These are phyloP conservation scores for Tolypocladium pustulatum DNA, from an alignment of 2,329 filamentous ascomycete species.

Conservation along the genomic window DNA sequence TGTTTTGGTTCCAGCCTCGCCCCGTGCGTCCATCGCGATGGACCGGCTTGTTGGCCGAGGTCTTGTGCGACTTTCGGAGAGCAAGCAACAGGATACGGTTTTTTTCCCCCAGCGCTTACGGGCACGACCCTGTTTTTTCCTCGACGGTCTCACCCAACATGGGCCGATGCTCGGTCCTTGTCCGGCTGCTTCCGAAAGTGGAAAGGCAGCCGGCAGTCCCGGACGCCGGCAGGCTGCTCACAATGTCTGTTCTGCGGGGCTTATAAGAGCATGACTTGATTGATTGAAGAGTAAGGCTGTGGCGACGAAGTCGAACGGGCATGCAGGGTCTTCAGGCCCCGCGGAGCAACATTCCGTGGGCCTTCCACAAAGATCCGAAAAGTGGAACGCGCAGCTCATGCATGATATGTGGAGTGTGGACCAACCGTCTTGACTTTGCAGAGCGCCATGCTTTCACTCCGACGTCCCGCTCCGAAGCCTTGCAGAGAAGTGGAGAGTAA, in stretches of 20 bases:
- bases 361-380: not conserved
- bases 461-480: not conserved
- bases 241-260: not conserved
- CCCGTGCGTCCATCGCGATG: not conserved
- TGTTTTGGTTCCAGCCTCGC: not conserved
- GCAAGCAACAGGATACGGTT: not conserved
- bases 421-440: not conserved
- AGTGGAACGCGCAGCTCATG: not conserved
- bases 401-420: not conserved
- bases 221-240: not conserved
- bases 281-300: not conserved
- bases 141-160: not conserved
- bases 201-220: not conserved
- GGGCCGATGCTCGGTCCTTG: not conserved
- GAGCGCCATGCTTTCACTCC: not conserved
- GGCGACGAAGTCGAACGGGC: too few relatives aligned
- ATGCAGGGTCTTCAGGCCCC: not conserved
- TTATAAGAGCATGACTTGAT: not conserved
- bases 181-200: not conserved
- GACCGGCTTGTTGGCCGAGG: not conserved
- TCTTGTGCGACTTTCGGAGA: not conserved
- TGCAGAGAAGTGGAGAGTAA: slow-evolving; percentile 2
- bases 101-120: not conserved
- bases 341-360: not conserved
- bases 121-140: not conserved